Conservation (phyloP, 805 yeast genomes). For the Priceomyces castillae region DNA sequence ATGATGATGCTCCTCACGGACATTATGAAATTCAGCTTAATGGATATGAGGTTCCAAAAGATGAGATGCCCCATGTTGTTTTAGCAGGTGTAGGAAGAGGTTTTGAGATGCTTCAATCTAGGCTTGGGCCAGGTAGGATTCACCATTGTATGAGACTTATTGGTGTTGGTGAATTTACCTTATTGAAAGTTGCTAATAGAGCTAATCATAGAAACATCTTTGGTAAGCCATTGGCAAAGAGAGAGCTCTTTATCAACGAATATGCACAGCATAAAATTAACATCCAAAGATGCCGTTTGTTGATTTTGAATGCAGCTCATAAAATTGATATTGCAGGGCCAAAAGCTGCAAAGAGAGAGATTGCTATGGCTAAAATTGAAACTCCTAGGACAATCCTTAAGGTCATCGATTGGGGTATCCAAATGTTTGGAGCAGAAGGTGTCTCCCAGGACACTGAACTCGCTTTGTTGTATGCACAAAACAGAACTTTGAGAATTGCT, state of each 20-base stretch:
- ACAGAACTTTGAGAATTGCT: constrained; percentile 59
- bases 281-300: constrained; percentile 50
- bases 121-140: constrained; percentile 68
- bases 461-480: constrained; percentile 49
- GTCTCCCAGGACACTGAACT: constrained; percentile 59
- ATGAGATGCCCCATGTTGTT: constrained; percentile 40
- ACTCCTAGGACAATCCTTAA: constrained; percentile 54
- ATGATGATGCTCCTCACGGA: constrained; percentile 72
- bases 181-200: constrained; percentile 46
- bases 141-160: constrained; percentile 68
- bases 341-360: constrained; percentile 53
- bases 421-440: constrained; percentile 65
- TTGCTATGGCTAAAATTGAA: constrained; percentile 61
- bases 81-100: constrained; percentile 53
- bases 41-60: constrained; percentile 45
- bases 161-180: constrained; percentile 59
- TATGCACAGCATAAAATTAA: constrained; percentile 54
- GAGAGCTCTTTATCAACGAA: constrained; percentile 49
- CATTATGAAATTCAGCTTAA: constrained; percentile 58
- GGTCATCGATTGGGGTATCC: constrained; percentile 61
- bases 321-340: constrained; percentile 53
- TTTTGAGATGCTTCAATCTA: constrained; percentile 59
- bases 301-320: constrained; percentile 60
- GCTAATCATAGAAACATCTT: constrained; percentile 53
- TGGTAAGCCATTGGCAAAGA: constrained; percentile 47